Percentiles rank a stretch among this genome's conserved stretches.
phyloP scores from a whole-genome alignment of 805 yeast species.

The Scheffersomyces amazonensis region DNA sequence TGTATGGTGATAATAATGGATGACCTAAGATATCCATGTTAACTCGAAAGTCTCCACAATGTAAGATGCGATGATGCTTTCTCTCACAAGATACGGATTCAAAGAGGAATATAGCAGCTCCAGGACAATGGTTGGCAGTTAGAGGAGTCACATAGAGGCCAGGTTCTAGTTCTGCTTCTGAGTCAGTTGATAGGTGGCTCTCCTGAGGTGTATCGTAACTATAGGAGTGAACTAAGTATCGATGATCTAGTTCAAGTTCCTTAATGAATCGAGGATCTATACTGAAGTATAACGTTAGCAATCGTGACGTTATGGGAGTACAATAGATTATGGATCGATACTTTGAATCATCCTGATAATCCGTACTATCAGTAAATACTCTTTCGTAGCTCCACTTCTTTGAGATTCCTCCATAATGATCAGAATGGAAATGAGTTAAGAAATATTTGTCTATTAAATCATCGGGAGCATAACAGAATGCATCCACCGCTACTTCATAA shows the following conservation, averaged over 20 bases:
- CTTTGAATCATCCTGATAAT: constrained; percentile 18
- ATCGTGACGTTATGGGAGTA: constrained; percentile 62
- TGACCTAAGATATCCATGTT: constrained; percentile 47
- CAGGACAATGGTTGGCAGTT: constrained; percentile 97
- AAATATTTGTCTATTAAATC: constrained; percentile 51
- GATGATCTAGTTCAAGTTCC: constrained; percentile 36
- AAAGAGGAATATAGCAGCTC: constrained; percentile 79
- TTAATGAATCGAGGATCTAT: constrained; percentile 49
- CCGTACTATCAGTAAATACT: constrained; percentile 25
- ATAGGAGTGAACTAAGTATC: constrained; percentile 26
- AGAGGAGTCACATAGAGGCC: constrained; percentile 54
- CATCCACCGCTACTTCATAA: constrained; percentile 59
- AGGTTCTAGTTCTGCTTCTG: constrained; percentile 27
- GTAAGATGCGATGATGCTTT: constrained; percentile 44
- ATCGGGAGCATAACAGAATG: constrained; percentile 52
- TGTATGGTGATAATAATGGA: constrained; percentile 22
- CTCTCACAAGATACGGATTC: constrained; percentile 37
- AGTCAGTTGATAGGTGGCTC: constrained; percentile 8
- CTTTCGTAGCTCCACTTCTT: constrained; percentile 64
- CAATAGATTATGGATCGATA: constrained; percentile 66
- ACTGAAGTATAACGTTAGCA: constrained; percentile 53
- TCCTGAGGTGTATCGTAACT: constrained; percentile 9
- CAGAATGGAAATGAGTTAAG: constrained; percentile 86
- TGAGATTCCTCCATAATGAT: constrained; percentile 86
- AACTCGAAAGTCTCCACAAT: constrained; percentile 94